Evolutionary conservation across 176 grass and related monocot genomes (phyloP), one percentile per base, ranked within the genome.

Genomic region (Stipa capillata): DNA sequence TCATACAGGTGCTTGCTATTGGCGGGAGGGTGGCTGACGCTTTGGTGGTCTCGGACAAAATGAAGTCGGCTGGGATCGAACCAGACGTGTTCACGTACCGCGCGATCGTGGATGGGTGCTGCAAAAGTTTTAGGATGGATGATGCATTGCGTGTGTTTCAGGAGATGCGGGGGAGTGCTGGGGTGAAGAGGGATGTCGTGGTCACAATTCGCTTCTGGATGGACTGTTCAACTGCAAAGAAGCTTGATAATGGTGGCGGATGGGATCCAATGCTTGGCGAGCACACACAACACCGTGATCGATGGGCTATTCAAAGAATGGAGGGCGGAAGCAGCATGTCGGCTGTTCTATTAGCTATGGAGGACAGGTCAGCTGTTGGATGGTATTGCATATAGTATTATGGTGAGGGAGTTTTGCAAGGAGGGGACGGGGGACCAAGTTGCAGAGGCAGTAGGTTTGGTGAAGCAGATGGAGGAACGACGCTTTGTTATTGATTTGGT

Each of bases 231-330:
- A 94, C n/a, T 66, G 89, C 80, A n/a, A 88, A 89, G 71, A 94
- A 70, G 79, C 94, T 97, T 67, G 77, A 90, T 25, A 66, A 94
- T 97, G 94, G 84, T 89, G 57, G 82, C 73, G 2, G 89, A 94
- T 74, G 94, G 91, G 33, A 78, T 92, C 36, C 89, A 76, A 61
- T 93, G 91, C 81, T 92, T 89, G 1, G 88, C 81, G 1, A 90
- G 73, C 79, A 94, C 94, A 3, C 89, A 94, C 79, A 94, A 94
- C 63, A 94, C 74, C 4, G 77, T 97, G 17, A 97, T 97, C 1
- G 87, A 97, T 61, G 94, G 94, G 31, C 84, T 97, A 28, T 97
- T 97, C 72, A 92, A 88, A 77, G 94, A 97, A 4, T 78, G 87
- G 8, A 82, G 89, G 24, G 89, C 85, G 15, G 87, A 89, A 81